Base-by-base conservation (phyloP, 164 flowering plant species). In the Buxus sempervirens region DNA sequence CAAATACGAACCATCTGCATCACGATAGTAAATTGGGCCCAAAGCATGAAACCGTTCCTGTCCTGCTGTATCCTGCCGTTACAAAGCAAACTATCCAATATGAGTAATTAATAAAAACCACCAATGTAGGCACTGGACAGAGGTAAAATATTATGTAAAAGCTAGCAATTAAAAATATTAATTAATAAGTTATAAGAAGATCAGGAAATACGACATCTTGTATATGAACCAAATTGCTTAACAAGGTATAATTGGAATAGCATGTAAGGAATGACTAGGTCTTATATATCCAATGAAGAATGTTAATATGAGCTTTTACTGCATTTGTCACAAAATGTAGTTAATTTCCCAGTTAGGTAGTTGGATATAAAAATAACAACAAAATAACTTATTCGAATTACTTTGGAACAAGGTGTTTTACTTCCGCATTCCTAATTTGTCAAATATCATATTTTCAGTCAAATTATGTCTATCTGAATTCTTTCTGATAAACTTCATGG, bases 1-100 rank as follows among this genome's bases (percentile, higher is more conserved):
- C 27, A 62, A 55, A 72, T 26, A 64, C 76, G 36, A 21, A 77
- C 79, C 79, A 73, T 77, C 79, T 22, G 79, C 79, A 66, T 77
- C 79, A 25, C 79, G 79, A 66, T 77, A 77, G 71, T 77, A 77
- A 60, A 77, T 77, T 21, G 79, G 79, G 63, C 76, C 76, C 65
- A 77, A 41, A 65, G 79, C 79, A 73, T 77, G 79, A 60, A 77
- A 77, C 25, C 76, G 60, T 58, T 77, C 79, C 62, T 77, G 79
- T 69, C 79, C 79, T 12, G 79, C 79, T 56, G 79, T 77, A 65
- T 77, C 79, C 79, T 77, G 73, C 67, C 71, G 62, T 36, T 49
- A 53, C 18, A 23, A 27, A 55, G 63, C 20, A 42, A 58, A 45
- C 42, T 38, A 63, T 24, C 15, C 23, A 65, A 27, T 27, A 55